Base-by-base conservation (phyloP, 2,329 filamentous ascomycete genomes). In the Pestalotiopsis sp. region DNA sequence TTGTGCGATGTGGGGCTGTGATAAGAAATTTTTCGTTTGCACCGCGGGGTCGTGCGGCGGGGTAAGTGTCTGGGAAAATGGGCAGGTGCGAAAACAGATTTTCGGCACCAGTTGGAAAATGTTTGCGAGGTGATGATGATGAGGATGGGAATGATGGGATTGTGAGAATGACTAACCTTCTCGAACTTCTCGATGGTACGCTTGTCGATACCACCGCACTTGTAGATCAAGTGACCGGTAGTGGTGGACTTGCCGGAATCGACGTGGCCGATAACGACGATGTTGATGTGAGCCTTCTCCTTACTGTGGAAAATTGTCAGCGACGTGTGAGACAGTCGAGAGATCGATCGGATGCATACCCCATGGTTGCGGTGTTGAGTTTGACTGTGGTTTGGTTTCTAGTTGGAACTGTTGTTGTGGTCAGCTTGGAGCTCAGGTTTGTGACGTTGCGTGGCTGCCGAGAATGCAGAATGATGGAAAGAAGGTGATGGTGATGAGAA, bases 111-210 rank as follows among this genome's bases (percentile, higher is more conserved):
- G 64, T 68, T 67, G 67, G 64, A 67, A 59, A 52, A 52, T 17
- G 14, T 52, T 20, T 52, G 25, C 23, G 25, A 27, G 23, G n/a
- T 31, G 57, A 36, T 25, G 12, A 36, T 59, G 2, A 17, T 59
- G 17, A 27, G 4, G 45, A 14, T 27, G 57, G 6, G 6, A 20
- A 12, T 27, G 23, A 59, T 27, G 57, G 20, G 57, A 13, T 27
- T 27, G 64, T 72, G 69, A 70, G 71, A 59, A 71, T 70, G 52
- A 83, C 90, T 84, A 86, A 97, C 94, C 94, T 99, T 99, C 95
- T 99, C 96, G 92, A 99, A 99, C 93, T 99, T 99, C 93, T 99
- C 96, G 85, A 99, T 99, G 86, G 95, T 98, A 94, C 96, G 95
- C 91, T 95, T 94, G 93, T 99, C 96, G 83, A 98, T 99, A 94